These are phyloP conservation scores for Dissophora globulifera DNA, from an alignment of 192 early-diverging fungal species.

Conservation along the genomic window DNA sequence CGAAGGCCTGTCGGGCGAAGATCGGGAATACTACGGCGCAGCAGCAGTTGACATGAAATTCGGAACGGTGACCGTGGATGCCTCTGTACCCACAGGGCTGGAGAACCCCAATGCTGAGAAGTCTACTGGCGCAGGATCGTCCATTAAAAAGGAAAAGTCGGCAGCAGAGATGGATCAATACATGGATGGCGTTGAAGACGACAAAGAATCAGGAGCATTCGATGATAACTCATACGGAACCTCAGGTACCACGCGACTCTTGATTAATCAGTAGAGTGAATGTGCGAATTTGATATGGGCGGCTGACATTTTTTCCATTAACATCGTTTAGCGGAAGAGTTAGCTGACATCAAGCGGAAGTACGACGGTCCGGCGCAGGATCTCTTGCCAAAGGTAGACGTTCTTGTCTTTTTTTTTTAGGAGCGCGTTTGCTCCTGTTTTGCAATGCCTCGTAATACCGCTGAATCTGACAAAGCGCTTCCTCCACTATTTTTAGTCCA, in stretches of 20 bases:
- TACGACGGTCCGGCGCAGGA: constrained; percentile 42
- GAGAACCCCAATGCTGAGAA: constrained; percentile 19
- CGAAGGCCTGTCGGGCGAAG: constrained; percentile 26
- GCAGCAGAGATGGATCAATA: constrained; percentile 15
- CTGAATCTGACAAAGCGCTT: not conserved
- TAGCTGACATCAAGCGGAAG: constrained; percentile 35
- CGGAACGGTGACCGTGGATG: constrained; percentile 35
- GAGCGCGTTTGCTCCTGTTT: not conserved
- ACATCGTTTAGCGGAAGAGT: constrained; percentile 1
- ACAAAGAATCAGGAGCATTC: not conserved
- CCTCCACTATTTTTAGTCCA: not conserved
- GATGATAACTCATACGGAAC: constrained; percentile 17
- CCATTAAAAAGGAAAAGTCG: constrained; percentile 26
- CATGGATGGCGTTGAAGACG: constrained; percentile 8
- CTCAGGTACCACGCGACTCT: too few species aligned
- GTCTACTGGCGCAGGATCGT: not conserved
- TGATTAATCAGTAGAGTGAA: too few species aligned
- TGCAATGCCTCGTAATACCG: not conserved
- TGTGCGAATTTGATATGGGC: too few species aligned
- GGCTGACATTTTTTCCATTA: too few species aligned
- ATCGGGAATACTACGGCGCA: constrained; percentile 43
- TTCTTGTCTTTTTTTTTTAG: not conserved
- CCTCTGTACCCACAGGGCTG: constrained; percentile 43
- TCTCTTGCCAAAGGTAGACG: constrained; percentile 29
- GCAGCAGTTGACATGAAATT: constrained; percentile 51